phyloP scores from a whole-genome alignment of 257 asterid genomes.

The Jacaranda mimosifolia region DNA sequence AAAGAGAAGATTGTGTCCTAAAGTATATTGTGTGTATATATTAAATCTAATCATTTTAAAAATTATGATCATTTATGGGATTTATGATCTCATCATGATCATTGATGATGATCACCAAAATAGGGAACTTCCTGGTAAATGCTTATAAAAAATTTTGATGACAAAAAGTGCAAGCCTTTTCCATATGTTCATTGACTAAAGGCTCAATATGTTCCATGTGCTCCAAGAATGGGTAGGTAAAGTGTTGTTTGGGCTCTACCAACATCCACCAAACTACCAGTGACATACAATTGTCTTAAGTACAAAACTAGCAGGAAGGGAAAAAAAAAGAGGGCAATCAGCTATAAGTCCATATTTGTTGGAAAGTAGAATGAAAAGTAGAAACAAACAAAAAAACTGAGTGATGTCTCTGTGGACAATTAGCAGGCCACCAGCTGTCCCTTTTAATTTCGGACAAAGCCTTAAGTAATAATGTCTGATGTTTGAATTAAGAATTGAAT shows the following conservation, averaged over 20 bases:
- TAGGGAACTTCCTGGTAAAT: neutral
- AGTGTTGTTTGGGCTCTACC: slow-evolving; percentile 23
- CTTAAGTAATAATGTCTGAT: neutral
- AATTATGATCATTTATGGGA: neutral
- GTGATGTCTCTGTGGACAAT: neutral
- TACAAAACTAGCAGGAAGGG: neutral
- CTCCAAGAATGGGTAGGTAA: slow-evolving; percentile 6
- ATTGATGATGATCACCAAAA: neutral
- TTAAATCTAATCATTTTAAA: no score
- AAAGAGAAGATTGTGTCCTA: no score
- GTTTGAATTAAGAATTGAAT: neutral
- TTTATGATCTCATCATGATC: slow-evolving; percentile 18
- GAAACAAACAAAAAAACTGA: neutral
- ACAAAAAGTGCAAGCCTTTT: neutral
- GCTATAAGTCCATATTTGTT: neutral
- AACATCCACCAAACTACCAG: slow-evolving; percentile 19
- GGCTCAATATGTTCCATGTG: no score
- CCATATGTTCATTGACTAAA: slow-evolving; percentile 3
- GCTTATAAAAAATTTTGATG: neutral
- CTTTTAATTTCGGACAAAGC: neutral
- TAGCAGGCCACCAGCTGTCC: neutral
- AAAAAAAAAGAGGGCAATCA: neutral
- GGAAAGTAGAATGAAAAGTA: neutral
- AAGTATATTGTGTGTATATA: no score
- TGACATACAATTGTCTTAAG: neutral